These are phyloP conservation scores for Priceomyces carsonii DNA, from an alignment of 805 yeast genomes.

Conservation along the genomic window DNA sequence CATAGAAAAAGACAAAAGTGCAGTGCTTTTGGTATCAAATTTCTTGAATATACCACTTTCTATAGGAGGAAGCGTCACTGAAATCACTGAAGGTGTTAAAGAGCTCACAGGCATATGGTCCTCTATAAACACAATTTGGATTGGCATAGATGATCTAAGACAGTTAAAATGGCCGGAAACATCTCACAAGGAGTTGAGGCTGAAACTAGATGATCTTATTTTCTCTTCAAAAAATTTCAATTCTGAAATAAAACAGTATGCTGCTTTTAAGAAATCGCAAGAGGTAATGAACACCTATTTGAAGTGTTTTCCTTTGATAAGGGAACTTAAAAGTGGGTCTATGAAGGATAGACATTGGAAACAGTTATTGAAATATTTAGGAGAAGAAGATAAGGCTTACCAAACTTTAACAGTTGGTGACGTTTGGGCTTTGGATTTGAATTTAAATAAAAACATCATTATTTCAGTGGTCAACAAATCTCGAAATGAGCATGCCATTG, in stretches of 20 bases:
- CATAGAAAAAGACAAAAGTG: constrained; percentile 14
- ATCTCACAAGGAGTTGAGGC: constrained; percentile 45
- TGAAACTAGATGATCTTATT: constrained; percentile 51
- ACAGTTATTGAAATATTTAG: constrained; percentile 38
- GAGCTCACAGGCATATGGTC: constrained; percentile 67
- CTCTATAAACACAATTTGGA: constrained; percentile 54
- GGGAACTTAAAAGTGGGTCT: constrained; percentile 54
- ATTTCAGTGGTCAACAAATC: constrained; percentile 60
- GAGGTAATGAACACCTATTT: constrained; percentile 40
- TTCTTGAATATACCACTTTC: constrained; percentile 33
- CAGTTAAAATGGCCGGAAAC: constrained; percentile 49
- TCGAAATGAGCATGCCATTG: constrained; percentile 67
- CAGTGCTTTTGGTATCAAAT: constrained; percentile 25
- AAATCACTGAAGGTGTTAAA: constrained; percentile 47
- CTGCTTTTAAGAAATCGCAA: constrained; percentile 66
- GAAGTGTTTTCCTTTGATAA: constrained; percentile 37
- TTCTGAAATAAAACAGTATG: constrained; percentile 58
- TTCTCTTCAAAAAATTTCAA: constrained; percentile 54
- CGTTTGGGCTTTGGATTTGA: constrained; percentile 59
- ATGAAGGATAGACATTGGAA: constrained; percentile 72
- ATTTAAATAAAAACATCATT: constrained; percentile 45
- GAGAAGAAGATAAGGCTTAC: constrained; percentile 15
- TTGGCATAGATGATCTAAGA: constrained; percentile 44
- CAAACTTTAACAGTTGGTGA: constrained; percentile 51
- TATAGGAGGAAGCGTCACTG: constrained; percentile 24